Conservation (phyloP, 2,329 filamentous ascomycete species). For the Endoconidiophora polonica region DNA sequence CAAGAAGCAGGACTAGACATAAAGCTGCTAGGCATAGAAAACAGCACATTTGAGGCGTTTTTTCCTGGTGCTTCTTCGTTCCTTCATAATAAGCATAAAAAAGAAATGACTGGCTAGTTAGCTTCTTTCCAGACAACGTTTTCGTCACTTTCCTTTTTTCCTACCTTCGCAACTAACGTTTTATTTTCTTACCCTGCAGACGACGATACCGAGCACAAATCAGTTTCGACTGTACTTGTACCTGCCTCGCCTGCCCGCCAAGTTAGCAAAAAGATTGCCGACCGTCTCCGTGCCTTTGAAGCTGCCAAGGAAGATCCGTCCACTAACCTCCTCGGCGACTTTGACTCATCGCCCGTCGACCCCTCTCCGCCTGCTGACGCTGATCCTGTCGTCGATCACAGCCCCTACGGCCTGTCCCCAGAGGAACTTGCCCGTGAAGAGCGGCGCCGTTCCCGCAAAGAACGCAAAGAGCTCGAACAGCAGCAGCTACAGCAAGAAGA, state of each 20-base stretch:
- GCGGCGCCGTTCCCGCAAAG: neutral
- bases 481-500: neutral
- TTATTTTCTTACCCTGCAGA: neutral
- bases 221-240: slow-evolving; percentile 2
- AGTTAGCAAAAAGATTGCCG: slow-evolving; percentile 32
- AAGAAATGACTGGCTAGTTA: neutral
- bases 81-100: neutral
- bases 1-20: neutral
- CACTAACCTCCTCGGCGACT: slow-evolving; percentile 12
- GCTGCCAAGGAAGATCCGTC: slow-evolving; percentile 24
- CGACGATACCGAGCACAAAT: slow-evolving; percentile 5
- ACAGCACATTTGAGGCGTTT: slow-evolving; percentile 7
- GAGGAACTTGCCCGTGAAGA: slow-evolving; percentile 10
- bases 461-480: slow-evolving; percentile 6
- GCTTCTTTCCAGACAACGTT: neutral
- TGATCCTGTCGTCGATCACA: slow-evolving; percentile 1
- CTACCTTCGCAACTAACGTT: neutral
- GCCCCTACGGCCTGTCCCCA: neutral
- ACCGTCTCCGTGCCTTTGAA: slow-evolving; percentile 41
- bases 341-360: neutral
- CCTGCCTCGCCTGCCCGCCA: slow-evolving; percentile 1
- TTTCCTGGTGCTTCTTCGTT: neutral
- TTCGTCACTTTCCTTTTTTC: neutral
- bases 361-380: neutral
- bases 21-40: neutral